Percentiles rank a stretch among this genome's conserved stretches.
These are phyloP conservation scores for Turnera subulata DNA, from an alignment of 345 rosid species.

Conservation along the genomic window DNA sequence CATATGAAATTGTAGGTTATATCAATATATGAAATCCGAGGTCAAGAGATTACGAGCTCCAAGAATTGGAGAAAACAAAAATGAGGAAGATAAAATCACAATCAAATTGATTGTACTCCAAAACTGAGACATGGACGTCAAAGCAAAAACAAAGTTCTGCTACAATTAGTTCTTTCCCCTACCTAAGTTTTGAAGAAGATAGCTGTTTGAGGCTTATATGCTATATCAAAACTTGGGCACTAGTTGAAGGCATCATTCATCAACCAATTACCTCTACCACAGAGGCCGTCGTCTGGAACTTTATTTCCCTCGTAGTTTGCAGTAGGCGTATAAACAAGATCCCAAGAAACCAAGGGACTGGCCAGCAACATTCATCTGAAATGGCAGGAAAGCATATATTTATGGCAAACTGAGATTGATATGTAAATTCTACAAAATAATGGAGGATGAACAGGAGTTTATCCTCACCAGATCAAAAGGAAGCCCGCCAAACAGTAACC, in stretches of 20 bases:
- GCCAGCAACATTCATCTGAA: constrained; percentile 51
- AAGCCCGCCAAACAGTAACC: constrained; percentile 28
- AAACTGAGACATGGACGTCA: too few species aligned
- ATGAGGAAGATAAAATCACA: too few species aligned
- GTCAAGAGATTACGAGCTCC: background rate
- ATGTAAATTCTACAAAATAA: background rate
- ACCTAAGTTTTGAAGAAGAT: too few species aligned
- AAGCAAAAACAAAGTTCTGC: too few species aligned
- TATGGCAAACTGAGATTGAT: background rate
- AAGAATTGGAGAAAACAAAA: background rate
- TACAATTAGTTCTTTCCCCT: too few species aligned
- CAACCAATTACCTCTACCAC: too few species aligned
- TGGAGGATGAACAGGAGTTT: background rate
- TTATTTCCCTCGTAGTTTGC: constrained; percentile 39
- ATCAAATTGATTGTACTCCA: too few species aligned
- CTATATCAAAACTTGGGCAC: too few species aligned
- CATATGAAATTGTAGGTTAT: background rate
- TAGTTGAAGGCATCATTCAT: too few species aligned
- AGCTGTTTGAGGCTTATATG: too few species aligned
- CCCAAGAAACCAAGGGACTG: constrained; percentile 54
- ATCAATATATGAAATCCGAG: background rate
- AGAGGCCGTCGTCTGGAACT: too few species aligned
- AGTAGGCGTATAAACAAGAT: constrained; percentile 54
- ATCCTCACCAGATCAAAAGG: constrained; percentile 23
- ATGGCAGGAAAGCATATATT: background rate